A percentile compares a stretch with the other conserved stretches of the same genome.
Conservation (phyloP, 345 rosid species). For the Rhodamnia rubescens region DNA sequence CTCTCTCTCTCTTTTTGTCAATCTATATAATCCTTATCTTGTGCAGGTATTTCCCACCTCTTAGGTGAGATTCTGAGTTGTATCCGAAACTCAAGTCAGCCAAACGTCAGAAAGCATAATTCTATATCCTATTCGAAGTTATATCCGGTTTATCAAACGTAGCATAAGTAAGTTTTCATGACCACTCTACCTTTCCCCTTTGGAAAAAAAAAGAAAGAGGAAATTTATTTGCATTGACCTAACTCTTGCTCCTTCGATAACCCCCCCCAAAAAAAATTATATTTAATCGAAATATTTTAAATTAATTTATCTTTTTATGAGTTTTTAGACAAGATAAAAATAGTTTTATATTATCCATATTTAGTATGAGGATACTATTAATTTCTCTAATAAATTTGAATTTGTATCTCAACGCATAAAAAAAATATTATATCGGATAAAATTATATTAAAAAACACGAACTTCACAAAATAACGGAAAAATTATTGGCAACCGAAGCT, state of each 20-base stretch:
- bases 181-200: not conserved
- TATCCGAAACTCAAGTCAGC: too few relatives aligned
- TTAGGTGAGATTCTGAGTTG: too few relatives aligned
- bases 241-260: not conserved
- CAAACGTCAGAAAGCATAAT: too few relatives aligned
- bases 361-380: not conserved
- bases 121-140: too few relatives aligned
- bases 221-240: not conserved
- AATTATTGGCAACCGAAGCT: not conserved
- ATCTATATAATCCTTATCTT: not conserved
- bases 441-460: not conserved
- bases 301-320: not conserved
- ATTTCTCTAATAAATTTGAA: not conserved
- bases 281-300: not conserved
- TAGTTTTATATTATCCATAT: not conserved
- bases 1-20: not conserved
- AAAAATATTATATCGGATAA: not conserved
- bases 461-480: not conserved
- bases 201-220: not conserved
- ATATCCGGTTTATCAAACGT: too few relatives aligned
- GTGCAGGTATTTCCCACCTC: too few relatives aligned
- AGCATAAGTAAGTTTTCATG: not conserved
- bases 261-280: too few relatives aligned
- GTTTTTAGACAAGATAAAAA: not conserved
- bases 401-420: not conserved